Evolutionary conservation across 371 early-diverging fungal genomes (phyloP).

Genomic region (Apophysomyces elegans): DNA sequence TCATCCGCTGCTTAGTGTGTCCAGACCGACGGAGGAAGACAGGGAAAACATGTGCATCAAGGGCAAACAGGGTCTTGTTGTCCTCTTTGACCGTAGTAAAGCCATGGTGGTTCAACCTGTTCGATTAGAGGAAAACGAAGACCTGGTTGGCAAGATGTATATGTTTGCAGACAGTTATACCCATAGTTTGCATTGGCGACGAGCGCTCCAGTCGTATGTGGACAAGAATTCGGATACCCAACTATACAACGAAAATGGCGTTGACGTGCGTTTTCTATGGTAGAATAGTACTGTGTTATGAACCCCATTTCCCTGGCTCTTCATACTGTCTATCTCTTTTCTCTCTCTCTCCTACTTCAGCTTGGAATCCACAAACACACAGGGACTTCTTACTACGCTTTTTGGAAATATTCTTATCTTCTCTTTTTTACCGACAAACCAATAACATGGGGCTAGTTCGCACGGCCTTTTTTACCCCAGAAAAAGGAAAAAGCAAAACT

Average conservation of each 20-base stretch:
- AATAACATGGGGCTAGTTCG: no score
- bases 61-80: constrained; percentile 23
- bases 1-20: constrained; percentile 16
- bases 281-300: background rate
- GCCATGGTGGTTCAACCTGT: constrained; percentile 8
- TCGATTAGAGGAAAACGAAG: constrained; percentile 6
- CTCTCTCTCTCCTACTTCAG: background rate
- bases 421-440: no score
- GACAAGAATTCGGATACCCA: background rate
- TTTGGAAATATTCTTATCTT: no score
- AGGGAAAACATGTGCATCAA: constrained; percentile 23
- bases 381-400: no score
- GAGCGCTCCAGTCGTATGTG: constrained; percentile 12
- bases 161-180: constrained; percentile 20
- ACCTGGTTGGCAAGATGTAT: constrained; percentile 23
- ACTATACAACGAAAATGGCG: background rate
- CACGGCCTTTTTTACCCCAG: no score
- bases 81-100: constrained; percentile 15
- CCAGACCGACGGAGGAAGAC: constrained; percentile 22
- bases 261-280: constrained; percentile 7
- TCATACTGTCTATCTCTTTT: background rate
- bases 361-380: no score
- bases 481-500: no score
- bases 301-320: no score
- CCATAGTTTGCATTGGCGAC: constrained; percentile 19